These are phyloP conservation scores for Cyclotella atomus DNA, from an alignment of 108 stramenopile genomes.

Conservation along the genomic window DNA sequence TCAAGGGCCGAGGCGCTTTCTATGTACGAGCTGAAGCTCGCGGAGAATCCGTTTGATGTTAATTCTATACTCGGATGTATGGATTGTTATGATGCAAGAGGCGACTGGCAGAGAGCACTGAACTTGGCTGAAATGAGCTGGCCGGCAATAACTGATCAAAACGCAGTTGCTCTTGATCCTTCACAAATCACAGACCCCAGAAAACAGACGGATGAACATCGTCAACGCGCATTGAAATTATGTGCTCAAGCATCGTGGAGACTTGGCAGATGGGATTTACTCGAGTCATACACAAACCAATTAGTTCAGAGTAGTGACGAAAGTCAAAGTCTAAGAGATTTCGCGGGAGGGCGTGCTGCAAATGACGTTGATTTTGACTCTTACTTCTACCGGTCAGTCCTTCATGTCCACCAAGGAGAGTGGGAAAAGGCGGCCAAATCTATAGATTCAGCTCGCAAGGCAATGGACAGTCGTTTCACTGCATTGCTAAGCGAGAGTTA, in stretches of 20 bases:
- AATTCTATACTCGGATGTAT: conserved; percentile 92
- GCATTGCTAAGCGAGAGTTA: conserved; percentile 92
- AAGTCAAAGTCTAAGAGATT: conserved; percentile 28
- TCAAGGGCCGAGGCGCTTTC: conserved; percentile 77
- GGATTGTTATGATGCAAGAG: conserved; percentile 94
- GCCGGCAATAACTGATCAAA: conserved; percentile 51
- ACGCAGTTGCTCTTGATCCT: conserved; percentile 5
- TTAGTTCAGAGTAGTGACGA: conserved; percentile 39
- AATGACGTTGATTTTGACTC: conserved; percentile 83
- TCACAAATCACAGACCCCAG: conserved; percentile 17
- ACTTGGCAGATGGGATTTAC: conserved; percentile 91
- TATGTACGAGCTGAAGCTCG: conserved; percentile 87
- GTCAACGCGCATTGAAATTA: conserved; percentile 78
- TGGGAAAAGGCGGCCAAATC: conserved; percentile 78
- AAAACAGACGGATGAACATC: conserved; percentile 31
- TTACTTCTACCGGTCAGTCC: conserved; percentile 92
- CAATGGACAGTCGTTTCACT: conserved; percentile 91
- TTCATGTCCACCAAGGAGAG: conserved; percentile 86
- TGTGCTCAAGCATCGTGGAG: conserved; percentile 94
- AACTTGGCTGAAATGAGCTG: conserved; percentile 83
- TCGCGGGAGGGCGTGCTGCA: conserved; percentile 37
- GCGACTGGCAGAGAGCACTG: conserved; percentile 91
- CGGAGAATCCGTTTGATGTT: conserved; percentile 74
- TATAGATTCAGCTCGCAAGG: conserved; percentile 84
- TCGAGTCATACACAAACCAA: conserved; percentile 81